phyloP scores from a whole-genome alignment of 768 basidiomycete genomes.

The Naganishia onofrii region DNA sequence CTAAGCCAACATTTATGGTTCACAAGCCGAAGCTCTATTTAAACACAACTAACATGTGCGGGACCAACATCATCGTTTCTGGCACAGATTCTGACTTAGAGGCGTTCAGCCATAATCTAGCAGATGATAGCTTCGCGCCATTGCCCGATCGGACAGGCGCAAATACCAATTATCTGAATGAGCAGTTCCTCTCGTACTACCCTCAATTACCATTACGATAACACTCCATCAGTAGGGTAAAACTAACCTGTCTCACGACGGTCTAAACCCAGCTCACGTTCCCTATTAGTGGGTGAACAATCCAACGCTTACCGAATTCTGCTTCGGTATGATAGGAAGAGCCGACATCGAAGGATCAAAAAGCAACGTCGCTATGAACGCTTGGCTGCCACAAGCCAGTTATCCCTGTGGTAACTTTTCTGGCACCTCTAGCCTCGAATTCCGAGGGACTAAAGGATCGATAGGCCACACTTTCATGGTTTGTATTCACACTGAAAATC shows the following conservation, averaged over 20 bases:
- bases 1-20: constrained; percentile 55
- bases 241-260: constrained; percentile 82
- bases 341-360: no score
- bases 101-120: constrained; percentile 81
- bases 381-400: no score
- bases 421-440: no score
- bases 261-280: constrained; percentile 58
- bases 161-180: constrained; percentile 81
- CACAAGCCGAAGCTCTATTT: constrained; percentile 67
- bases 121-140: constrained; percentile 76
- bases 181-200: constrained; percentile 80
- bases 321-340: no score
- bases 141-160: constrained; percentile 73
- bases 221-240: constrained; percentile 78
- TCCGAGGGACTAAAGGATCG: no score
- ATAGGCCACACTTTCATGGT: no score
- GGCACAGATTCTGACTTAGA: constrained; percentile 79
- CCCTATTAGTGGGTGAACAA: no score
- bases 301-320: no score
- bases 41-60: constrained; percentile 64
- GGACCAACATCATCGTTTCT: constrained; percentile 70
- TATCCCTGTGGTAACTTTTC: no score
- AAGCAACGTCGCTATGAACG: no score
- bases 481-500: no score
- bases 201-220: constrained; percentile 73